phyloP scores from a whole-genome alignment of 139 green algal genomes.

The Chlamydomonas applanata region DNA sequence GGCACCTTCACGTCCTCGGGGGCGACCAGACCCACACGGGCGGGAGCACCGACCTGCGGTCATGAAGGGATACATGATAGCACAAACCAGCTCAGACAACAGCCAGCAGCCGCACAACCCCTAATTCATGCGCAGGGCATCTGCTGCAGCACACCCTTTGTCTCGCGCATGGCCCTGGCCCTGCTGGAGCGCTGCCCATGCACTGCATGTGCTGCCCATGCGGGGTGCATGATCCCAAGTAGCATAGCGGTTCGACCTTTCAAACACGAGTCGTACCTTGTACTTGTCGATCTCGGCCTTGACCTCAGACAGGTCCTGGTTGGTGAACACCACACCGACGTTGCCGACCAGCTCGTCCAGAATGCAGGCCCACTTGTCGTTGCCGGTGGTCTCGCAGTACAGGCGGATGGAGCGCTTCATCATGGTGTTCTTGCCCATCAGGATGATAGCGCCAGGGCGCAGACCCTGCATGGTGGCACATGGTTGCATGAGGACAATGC shows the following conservation, averaged over 20 bases:
- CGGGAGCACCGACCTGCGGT: conserved; percentile 84
- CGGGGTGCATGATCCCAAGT: no score
- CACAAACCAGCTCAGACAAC: no score
- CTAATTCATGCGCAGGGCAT: no score
- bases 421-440: conserved; percentile 99
- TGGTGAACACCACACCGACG: conserved; percentile 98
- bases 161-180: no score
- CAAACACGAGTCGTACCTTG: conserved; percentile 37
- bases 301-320: conserved; percentile 49
- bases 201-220: no score
- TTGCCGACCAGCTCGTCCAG: conserved; percentile 93
- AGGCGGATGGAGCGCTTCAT: conserved; percentile 94
- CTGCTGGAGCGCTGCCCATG: no score
- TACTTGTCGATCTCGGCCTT: conserved; percentile 81
- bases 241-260: no score
- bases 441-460: conserved; percentile 79
- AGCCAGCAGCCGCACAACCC: no score
- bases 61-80: no score
- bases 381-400: conserved; percentile 88
- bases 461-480: conserved; percentile 62
- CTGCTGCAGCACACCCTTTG: no score
- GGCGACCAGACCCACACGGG: conserved; percentile 87
- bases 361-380: conserved; percentile 84
- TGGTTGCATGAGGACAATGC: background rate
- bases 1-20: conserved; percentile 88